Percentiles rank a stretch among this genome's conserved stretches.
phyloP scores from a whole-genome alignment of 192 early-diverging fungal genomes.

The Coemansia sp. region DNA sequence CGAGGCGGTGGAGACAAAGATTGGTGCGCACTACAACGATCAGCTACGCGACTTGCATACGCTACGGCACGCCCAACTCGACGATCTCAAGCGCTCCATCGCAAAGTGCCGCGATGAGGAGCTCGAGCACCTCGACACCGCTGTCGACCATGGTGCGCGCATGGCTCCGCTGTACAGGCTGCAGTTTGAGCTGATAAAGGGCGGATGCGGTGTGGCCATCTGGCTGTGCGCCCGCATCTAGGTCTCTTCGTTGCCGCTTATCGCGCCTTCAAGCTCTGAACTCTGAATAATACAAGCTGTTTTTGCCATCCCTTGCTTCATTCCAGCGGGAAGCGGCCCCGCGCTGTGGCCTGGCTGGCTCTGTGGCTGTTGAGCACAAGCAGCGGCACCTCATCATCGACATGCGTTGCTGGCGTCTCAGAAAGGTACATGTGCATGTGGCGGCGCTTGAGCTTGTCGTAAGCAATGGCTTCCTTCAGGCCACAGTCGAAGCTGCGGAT shows the following conservation, averaged over 20 bases:
- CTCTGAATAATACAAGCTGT: background rate
- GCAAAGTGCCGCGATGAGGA: constrained; percentile 93
- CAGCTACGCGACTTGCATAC: constrained; percentile 82
- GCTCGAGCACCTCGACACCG: constrained; percentile 89
- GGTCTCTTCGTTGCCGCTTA: too few relatives aligned
- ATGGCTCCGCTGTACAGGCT: constrained; percentile 77
- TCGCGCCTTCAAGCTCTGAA: too few relatives aligned
- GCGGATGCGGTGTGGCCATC: constrained; percentile 90
- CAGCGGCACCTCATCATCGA: constrained; percentile 9
- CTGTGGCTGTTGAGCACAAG: constrained; percentile 11
- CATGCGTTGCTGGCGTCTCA: constrained; percentile 2
- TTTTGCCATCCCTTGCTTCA: too few relatives aligned
- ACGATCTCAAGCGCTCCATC: constrained; percentile 61
- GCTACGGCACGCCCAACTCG: constrained; percentile 69
- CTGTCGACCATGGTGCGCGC: constrained; percentile 80
- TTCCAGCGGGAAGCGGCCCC: constrained; percentile 37
- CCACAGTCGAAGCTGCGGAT: constrained; percentile 46
- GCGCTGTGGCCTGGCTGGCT: constrained; percentile 7
- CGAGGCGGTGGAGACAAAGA: constrained; percentile 95
- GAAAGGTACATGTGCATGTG: constrained; percentile 31
- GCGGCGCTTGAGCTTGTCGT: constrained; percentile 36
- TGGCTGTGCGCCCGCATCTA: constrained; percentile 86
- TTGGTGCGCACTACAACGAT: constrained; percentile 95
- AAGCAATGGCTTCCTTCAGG: constrained; percentile 48
- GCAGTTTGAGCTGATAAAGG: constrained; percentile 74